A percentile compares a stretch with the other conserved stretches of the same genome.
phyloP scores from a whole-genome alignment of 441 rosid species.

The Syzygium malaccense region DNA sequence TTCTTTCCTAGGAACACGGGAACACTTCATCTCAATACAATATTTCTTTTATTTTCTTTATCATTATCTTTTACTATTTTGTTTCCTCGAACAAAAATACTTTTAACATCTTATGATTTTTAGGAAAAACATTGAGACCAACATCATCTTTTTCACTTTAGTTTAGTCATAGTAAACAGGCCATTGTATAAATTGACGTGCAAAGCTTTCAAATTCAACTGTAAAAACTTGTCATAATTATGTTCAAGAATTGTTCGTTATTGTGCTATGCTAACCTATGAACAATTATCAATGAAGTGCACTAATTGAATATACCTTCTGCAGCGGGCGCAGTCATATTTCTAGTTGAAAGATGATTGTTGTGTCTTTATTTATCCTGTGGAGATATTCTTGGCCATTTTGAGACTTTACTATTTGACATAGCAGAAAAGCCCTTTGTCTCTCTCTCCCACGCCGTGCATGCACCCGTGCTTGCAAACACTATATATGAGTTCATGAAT shows the following conservation, averaged over 20 bases:
- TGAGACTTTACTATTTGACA: background rate
- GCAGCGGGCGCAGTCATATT: background rate
- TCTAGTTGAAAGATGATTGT: background rate
- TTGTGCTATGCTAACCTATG: background rate
- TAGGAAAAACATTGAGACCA: background rate
- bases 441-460: background rate
- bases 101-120: background rate
- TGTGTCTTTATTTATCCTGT: background rate
- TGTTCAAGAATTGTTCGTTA: background rate
- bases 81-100: background rate
- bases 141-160: background rate
- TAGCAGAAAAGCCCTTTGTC: background rate
- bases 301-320: too few relatives aligned
- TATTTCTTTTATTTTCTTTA: background rate
- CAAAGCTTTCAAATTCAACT: background rate
- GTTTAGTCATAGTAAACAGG: background rate
- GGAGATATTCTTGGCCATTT: background rate
- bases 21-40: background rate
- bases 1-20: background rate
- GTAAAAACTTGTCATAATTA: background rate
- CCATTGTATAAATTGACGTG: background rate
- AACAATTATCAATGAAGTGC: background rate
- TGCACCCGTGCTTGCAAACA: too few relatives aligned
- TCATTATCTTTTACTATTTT: background rate
- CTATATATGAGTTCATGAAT: too few relatives aligned